These are phyloP conservation scores for Linnemannia hyalina DNA, from an alignment of 192 early-diverging fungal species.

Conservation along the genomic window DNA sequence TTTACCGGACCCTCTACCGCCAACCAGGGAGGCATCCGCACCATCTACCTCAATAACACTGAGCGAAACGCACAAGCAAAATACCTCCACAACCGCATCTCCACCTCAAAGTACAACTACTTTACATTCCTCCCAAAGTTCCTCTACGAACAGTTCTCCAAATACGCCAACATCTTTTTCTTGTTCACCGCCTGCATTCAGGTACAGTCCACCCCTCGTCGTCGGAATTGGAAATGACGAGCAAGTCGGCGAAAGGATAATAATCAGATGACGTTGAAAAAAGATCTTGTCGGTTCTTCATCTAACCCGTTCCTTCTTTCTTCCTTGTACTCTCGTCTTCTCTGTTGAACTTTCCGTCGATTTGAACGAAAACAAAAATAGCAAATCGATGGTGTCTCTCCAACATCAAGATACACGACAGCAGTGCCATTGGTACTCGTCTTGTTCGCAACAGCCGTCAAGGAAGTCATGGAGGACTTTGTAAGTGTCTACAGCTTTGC, in stretches of 20 bases:
- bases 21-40: conserved; percentile 63
- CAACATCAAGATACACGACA: conserved; percentile 91
- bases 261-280: not conserved
- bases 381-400: conserved; percentile 96
- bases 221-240: not conserved
- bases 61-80: conserved; percentile 82
- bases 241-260: not conserved
- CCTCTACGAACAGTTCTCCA: conserved; percentile 96
- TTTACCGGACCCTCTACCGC: conserved; percentile 26
- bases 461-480: conserved; percentile 95
- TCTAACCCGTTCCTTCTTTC: not conserved
- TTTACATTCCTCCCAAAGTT: conserved; percentile 96
- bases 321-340: not conserved
- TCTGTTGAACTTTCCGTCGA: not conserved
- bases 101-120: conserved; percentile 96
- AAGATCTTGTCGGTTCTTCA: not conserved
- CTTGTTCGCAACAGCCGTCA: conserved; percentile 88
- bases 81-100: conserved; percentile 93
- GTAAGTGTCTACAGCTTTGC: conserved; percentile 46
- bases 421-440: conserved; percentile 88
- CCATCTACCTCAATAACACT: conserved; percentile 91
- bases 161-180: conserved; percentile 99
- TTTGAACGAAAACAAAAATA: conserved; percentile 40
- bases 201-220: conserved; percentile 55
- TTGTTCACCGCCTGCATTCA: conserved; percentile 97